Evolutionary conservation across 768 basidiomycete species (phyloP), one percentile per base, ranked within the genome.

Genomic region (Lentinus tigrinus): DNA sequence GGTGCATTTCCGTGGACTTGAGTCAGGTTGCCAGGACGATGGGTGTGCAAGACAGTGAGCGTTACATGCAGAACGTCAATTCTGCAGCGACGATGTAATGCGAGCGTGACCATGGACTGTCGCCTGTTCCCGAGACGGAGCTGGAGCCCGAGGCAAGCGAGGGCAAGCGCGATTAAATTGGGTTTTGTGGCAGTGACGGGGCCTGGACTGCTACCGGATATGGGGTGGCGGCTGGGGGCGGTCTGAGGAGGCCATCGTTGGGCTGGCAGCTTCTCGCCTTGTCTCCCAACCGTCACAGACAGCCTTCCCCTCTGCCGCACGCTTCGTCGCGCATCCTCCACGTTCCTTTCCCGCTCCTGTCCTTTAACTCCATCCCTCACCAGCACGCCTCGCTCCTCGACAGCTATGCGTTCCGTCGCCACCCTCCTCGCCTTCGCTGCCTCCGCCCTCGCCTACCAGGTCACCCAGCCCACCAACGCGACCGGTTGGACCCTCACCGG

Each of bases 401-500:
- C 60, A 44, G 47, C 51, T 16, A 86, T 87, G 83, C 79, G 73
- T 61, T 65, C 75, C 65, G 58, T 74, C 57, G 57, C 58, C 54
- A 62, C 74, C 60, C 40, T 83, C 62, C 71, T 87, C 63, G 74
- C 78, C 52, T 65, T 82, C 63, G 77, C 77, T 57, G 78, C 85
- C 58, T 79, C 85, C 23, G 81, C 81, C 38, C 72, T 80, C 56
- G 91, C 88, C n/a, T 87, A 87, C 75, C 55, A 69, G 55, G 82
- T 94, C 70, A 81, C 77, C 43, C 71, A 67, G 51, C 89, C 90
- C 43, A 76, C 63, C 63, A 63, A 62, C 58, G 55, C 53, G 4
- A 60, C 66, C 40, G 81, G 79, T 47, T 93, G 91, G 91, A 79
- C 78, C 28, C 79, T 77, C 67, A 68, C 70, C 26, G 86, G 82